phyloP scores from a whole-genome alignment of 495 filamentous ascomycete species.

The Trichoderma reesei region DNA sequence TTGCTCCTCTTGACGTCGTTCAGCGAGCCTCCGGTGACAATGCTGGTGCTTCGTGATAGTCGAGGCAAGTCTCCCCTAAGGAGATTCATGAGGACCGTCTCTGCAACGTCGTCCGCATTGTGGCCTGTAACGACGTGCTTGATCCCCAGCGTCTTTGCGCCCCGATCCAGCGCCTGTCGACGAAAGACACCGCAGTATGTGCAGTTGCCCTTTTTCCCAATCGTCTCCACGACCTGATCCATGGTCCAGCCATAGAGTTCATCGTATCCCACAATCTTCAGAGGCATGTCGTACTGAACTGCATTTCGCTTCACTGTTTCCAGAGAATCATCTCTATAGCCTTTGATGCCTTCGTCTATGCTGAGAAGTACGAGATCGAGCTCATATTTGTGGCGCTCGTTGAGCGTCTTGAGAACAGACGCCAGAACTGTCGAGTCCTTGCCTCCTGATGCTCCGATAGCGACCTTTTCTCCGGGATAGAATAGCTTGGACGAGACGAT shows the following conservation, averaged over 20 bases:
- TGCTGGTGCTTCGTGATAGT: conserved; percentile 81
- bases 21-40: conserved; percentile 66
- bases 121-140: conserved; percentile 95
- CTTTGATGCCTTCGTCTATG: conserved; percentile 95
- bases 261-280: conserved; percentile 84
- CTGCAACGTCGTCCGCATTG: conserved; percentile 97
- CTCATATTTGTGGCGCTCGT: conserved; percentile 80
- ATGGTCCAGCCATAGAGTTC: conserved; percentile 99
- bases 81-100: conserved; percentile 96
- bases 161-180: conserved; percentile 86
- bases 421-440: conserved; percentile 97
- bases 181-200: conserved; percentile 97
- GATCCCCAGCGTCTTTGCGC: conserved; percentile 78
- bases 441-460: conserved; percentile 92
- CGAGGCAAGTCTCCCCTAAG: conserved; percentile 83
- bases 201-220: conserved; percentile 98
- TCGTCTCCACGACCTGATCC: conserved; percentile 92
- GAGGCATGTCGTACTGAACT: conserved; percentile 75
- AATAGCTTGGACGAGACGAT: conserved; percentile 74
- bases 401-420: conserved; percentile 87
- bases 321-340: conserved; percentile 89
- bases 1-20: conserved; percentile 86
- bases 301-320: conserved; percentile 95
- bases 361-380: conserved; percentile 78
- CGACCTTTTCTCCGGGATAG: conserved; percentile 72